These are phyloP conservation scores for Candida montana DNA, from an alignment of 805 yeast genomes.

Conservation along the genomic window DNA sequence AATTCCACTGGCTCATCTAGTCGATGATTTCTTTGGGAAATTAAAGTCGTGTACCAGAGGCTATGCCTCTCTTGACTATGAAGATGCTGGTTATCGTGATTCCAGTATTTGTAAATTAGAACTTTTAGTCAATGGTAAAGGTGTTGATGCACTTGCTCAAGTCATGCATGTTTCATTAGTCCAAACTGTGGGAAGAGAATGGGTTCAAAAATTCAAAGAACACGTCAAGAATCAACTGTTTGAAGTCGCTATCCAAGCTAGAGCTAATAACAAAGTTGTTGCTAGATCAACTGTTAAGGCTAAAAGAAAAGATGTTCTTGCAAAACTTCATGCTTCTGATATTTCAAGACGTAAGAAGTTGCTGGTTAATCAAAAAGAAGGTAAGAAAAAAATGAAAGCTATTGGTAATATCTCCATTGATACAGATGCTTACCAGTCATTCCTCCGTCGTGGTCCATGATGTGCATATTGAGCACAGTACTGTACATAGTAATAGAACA, in stretches of 20 bases:
- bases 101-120: slow-evolving; percentile 85
- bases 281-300: slow-evolving; percentile 95
- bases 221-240: slow-evolving; percentile 77
- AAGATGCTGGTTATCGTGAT: slow-evolving; percentile 80
- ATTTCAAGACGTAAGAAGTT: slow-evolving; percentile 84
- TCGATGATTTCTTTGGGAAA: slow-evolving; percentile 94
- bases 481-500: background rate
- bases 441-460: slow-evolving; percentile 37
- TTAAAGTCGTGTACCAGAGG: slow-evolving; percentile 87
- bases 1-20: slow-evolving; percentile 82
- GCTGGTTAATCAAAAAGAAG: slow-evolving; percentile 85
- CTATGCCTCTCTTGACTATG: slow-evolving; percentile 91
- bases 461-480: background rate
- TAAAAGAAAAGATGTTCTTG: slow-evolving; percentile 89
- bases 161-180: slow-evolving; percentile 82
- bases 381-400: slow-evolving; percentile 78
- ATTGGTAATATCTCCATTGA: slow-evolving; percentile 75
- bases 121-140: slow-evolving; percentile 78
- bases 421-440: slow-evolving; percentile 86
- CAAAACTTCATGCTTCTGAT: slow-evolving; percentile 90
- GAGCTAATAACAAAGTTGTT: slow-evolving; percentile 69
- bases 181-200: slow-evolving; percentile 66
- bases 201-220: slow-evolving; percentile 78
- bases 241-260: slow-evolving; percentile 90
- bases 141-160: slow-evolving; percentile 89